Evolutionary conservation across 352 stramenopile species (phyloP), one percentile per base, ranked within the genome.

Genomic region (Phytophthora tubulina): DNA sequence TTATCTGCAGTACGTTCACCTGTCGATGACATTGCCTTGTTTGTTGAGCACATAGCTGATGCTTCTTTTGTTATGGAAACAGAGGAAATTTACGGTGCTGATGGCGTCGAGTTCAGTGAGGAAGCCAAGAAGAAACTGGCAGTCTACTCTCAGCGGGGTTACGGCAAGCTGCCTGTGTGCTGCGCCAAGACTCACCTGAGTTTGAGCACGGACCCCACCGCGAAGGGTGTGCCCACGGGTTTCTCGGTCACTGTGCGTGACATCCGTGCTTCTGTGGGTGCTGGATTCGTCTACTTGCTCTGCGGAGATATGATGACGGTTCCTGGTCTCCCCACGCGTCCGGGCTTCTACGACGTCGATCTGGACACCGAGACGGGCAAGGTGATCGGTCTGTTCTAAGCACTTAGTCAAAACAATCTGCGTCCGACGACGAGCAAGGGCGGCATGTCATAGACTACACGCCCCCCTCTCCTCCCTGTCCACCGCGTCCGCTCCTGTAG

Each of bases 171-270:
- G 32, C 95, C 94, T 7, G 90, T 99, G 70, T 99, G 98, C 78
- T 99, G 99, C 59, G 98, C 98, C 33, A 99, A 99, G 83, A 99
- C 98, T 8, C 98, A 99, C 80, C 97, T 99, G 79, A 98, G 89
- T 57, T 89, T 99, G 70, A 99, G 92, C 77, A 98, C 93, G 17
- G 97, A 99, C 80, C 81, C 86, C 35, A 89, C 83, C 4, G 76
- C 84, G 17, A 99, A 99, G 78, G 97, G 97, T 45, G 95, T 98
- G 6, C 98, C 98, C 4, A 98, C 84, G 21, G 96, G 91, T 13
- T 98, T 99, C 70, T 89, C 83, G 1, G 91, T 99, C 63, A 93
- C 87, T 41, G 97, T 99, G 31, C 87, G 97, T 53, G 97, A 99
- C 69, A 89, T 99, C 59, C 94, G 97, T 10, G 92, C 90, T 38